A percentile compares a stretch with the other conserved stretches of the same genome.
phyloP scores from a whole-genome alignment of 441 rosid species.

The Kokia cookei region DNA sequence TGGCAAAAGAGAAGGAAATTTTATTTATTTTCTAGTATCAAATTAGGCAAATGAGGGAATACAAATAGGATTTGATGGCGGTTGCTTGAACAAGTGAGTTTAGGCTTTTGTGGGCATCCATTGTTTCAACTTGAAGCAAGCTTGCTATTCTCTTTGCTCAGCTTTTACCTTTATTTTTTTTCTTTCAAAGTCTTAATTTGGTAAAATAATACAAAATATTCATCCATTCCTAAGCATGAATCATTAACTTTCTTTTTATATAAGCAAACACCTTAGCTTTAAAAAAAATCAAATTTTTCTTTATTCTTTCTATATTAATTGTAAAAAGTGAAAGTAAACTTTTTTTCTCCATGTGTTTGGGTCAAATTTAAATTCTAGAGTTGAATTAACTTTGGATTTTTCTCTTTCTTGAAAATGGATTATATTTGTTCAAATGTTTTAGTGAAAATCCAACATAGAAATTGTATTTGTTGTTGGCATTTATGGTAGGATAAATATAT shows the following conservation, averaged over 20 bases:
- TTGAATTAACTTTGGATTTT: not conserved
- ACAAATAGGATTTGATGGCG: constrained; percentile 9
- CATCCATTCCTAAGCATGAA: constrained; percentile 30
- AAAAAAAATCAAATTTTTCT: not conserved
- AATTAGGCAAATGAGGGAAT: not conserved
- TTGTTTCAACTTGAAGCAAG: constrained; percentile 79
- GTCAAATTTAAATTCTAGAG: too few relatives aligned
- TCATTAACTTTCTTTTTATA: constrained; percentile 46
- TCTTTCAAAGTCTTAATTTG: constrained; percentile 31
- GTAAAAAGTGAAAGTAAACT: too few relatives aligned
- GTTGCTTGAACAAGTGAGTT: constrained; percentile 56
- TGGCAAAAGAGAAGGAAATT: not conserved
- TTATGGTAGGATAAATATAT: not conserved
- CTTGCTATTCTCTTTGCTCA: constrained; percentile 22
- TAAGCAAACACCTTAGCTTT: constrained; percentile 31
- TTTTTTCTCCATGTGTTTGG: too few relatives aligned
- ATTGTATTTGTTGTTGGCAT: not conserved
- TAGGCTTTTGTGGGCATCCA: constrained; percentile 60
- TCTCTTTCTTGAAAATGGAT: not conserved
- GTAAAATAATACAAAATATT: not conserved
- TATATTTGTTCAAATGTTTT: not conserved
- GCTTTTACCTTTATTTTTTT: constrained; percentile 6
- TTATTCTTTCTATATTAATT: too few relatives aligned
- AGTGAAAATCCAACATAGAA: not conserved
- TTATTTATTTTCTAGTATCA: not conserved